Percentiles rank a stretch among this genome's conserved stretches.
Evolutionary conservation across 2,329 filamentous ascomycete genomes (phyloP).

Genomic region (Alternaria solani): DNA sequence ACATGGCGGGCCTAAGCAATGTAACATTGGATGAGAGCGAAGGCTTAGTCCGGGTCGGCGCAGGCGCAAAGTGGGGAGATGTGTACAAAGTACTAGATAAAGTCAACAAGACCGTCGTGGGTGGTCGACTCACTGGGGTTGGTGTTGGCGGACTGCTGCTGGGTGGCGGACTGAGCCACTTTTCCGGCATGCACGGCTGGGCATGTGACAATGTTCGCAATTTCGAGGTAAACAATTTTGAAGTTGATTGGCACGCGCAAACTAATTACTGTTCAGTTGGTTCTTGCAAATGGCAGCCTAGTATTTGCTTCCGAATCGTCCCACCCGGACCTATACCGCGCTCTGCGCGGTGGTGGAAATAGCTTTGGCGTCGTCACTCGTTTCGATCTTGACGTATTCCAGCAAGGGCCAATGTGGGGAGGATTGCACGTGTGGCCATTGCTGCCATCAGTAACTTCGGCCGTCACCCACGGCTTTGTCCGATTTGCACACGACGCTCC

Average conservation of each 20-base stretch:
- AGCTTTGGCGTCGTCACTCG: conserved; percentile 40
- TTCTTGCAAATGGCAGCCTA: conserved; percentile 26
- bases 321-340: conserved; percentile 50
- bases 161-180: conserved; percentile 48
- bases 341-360: conserved; percentile 42
- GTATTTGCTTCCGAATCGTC: conserved; percentile 28
- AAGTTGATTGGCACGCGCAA: neutral
- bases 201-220: conserved; percentile 43
- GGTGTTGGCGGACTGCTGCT: conserved; percentile 34
- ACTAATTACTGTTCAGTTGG: neutral
- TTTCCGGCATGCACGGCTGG: conserved; percentile 36
- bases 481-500: conserved; percentile 2
- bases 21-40: conserved; percentile 8
- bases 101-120: conserved; percentile 11
- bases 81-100: conserved; percentile 37
- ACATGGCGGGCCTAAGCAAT: conserved; percentile 19
- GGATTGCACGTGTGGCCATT: conserved; percentile 3
- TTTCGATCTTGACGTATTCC: conserved; percentile 21
- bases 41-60: conserved; percentile 17
- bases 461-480: conserved; percentile 1
- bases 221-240: conserved; percentile 32
- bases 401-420: conserved; percentile 26
- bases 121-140: conserved; percentile 25
- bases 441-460: neutral
- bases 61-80: conserved; percentile 36